Evolutionary conservation across 768 basidiomycete species (phyloP), one percentile per base, ranked within the genome.

Genomic region (Suillus variegatus): DNA sequence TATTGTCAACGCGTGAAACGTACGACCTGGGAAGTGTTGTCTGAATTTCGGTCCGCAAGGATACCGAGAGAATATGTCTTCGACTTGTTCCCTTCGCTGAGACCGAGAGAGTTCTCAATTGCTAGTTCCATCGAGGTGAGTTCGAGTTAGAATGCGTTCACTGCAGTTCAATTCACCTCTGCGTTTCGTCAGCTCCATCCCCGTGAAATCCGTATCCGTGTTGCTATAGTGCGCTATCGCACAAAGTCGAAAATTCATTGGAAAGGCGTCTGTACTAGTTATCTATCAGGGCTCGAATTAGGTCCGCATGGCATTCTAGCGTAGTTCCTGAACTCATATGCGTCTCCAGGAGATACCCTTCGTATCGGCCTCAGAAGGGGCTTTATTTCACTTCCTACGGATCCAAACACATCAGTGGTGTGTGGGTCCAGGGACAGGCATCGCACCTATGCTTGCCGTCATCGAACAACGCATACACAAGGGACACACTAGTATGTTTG

Each of bases 401-500:
- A 81, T 63, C 73, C 78, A 22, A 62, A 63, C n/a, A 70, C 78
- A 28, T 96, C 96, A 0, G 80, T 97, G 6, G 88, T 99, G 46
- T 69, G 81, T 99, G 36, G 96, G 96, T 0, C 97, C 97, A 16
- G 97, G 97, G 0, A 99, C 97, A 0, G 97, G 97, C 14, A 80
- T 99, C 7, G 96, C 96, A 0, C 96, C 97, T 0, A 92, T 97
- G 87, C 82, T 95, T 60, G 87, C 95, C 0, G 82, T 97, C 49
- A 85, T 96, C 40, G 88, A 97, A 74, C 88, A 94, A 68, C 86
- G 97, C 1, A 75, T 90, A 14, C 73, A 83, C 16, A 75, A 74
- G 18, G 89, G 87, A 4, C 82, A 86, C 1, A 71, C 77, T 46
- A 80, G 94, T 94, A 65, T 49, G 73, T 67, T 46, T 32, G 55